phyloP scores from a whole-genome alignment of 768 basidiomycete genomes.

The Xerocomus brunneocitrinus region DNA sequence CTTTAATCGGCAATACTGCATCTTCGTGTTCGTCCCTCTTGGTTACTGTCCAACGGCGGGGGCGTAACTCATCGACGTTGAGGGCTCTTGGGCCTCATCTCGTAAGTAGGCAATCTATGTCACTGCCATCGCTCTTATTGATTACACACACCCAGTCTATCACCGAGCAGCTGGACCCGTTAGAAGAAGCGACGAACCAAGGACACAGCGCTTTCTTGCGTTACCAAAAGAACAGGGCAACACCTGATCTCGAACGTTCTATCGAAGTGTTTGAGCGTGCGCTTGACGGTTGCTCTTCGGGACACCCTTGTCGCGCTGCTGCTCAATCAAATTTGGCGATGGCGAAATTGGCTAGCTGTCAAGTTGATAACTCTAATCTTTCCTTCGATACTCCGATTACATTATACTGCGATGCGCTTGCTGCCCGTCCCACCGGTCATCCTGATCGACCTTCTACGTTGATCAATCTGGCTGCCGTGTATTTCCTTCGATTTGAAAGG shows the following conservation, averaged over 20 bases:
- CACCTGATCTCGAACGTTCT: not conserved
- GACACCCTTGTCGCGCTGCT: conserved; percentile 4
- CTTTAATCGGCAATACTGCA: not conserved
- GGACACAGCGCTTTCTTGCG: not conserved
- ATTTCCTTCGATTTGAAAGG: not conserved
- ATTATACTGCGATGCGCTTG: not conserved
- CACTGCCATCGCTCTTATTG: too few relatives aligned
- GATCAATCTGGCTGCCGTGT: not conserved
- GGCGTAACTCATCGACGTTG: too few relatives aligned
- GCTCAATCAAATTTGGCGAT: not conserved
- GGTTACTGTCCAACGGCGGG: not conserved
- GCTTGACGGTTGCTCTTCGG: not conserved
- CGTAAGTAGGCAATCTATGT: not conserved
- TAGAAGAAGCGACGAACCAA: conserved; percentile 1
- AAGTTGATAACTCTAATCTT: not conserved
- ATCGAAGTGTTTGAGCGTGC: not conserved
- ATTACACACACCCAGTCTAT: not conserved
- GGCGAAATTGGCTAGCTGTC: not conserved
- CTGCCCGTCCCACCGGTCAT: not conserved
- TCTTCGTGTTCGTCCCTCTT: not conserved
- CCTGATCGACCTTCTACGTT: conserved; percentile 3
- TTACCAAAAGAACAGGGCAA: not conserved
- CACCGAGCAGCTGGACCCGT: not conserved
- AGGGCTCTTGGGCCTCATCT: not conserved
- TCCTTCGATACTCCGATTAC: not conserved